Percentiles rank a stretch among this genome's conserved stretches.
Conservation (phyloP, 495 filamentous ascomycete species). For the Platismatia glauca region DNA sequence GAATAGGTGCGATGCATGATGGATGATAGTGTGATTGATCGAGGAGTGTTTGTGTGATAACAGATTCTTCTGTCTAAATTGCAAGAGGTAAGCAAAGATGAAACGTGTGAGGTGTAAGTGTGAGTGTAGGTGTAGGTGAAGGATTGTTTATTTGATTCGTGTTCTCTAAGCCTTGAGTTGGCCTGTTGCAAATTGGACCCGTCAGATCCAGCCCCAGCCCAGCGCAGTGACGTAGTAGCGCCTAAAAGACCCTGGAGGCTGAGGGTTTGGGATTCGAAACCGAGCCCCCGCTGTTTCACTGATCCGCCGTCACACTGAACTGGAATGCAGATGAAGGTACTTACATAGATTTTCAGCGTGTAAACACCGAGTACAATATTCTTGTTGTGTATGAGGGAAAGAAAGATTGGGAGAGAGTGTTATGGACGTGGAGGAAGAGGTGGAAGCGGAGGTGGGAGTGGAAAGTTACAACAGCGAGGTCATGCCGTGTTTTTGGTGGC, state of each 20-base stretch:
- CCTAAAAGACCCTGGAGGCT: not conserved
- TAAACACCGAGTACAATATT: not conserved
- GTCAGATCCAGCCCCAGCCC: not conserved
- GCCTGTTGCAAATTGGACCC: not conserved
- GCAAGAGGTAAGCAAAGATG: conserved; percentile 5
- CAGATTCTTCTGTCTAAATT: not conserved
- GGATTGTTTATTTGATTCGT: conserved; percentile 12
- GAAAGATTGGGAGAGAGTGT: not conserved
- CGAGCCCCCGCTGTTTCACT: not conserved
- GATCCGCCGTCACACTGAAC: too few species aligned
- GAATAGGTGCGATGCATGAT: conserved; percentile 97
- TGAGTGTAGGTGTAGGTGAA: too few species aligned
- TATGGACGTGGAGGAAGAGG: not conserved
- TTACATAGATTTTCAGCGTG: too few species aligned
- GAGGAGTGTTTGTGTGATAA: not conserved
- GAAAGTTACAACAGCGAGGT: not conserved
- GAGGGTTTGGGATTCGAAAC: not conserved
- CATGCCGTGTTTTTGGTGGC: not conserved
- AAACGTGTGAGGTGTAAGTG: too few species aligned
- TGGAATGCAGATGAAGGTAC: too few species aligned
- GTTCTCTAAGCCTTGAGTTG: not conserved
- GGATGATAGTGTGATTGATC: conserved; percentile 11
- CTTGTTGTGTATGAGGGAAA: not conserved
- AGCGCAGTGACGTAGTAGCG: too few species aligned
- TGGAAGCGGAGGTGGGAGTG: not conserved